phyloP scores from a whole-genome alignment of 805 yeast genomes.

The Suhomyces sp. region DNA sequence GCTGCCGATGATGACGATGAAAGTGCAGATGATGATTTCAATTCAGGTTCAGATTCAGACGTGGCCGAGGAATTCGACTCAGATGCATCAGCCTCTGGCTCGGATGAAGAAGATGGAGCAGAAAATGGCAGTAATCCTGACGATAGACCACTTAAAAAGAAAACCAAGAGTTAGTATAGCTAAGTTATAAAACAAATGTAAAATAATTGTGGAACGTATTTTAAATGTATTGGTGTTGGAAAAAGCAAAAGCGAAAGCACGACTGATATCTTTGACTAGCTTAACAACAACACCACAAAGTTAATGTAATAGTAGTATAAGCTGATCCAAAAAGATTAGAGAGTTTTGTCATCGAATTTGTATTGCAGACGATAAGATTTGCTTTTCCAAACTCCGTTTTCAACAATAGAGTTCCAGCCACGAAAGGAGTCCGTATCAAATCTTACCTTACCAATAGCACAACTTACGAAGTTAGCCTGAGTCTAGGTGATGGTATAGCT shows the following conservation, averaged over 20 bases:
- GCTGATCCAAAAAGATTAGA: not conserved
- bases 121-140: conserved; percentile 23
- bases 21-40: conserved; percentile 84
- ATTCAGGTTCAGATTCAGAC: conserved; percentile 59
- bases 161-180: conserved; percentile 13
- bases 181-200: not conserved
- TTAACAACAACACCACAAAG: not conserved
- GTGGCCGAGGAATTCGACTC: conserved; percentile 84
- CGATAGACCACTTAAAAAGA: conserved; percentile 15
- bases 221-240: not conserved
- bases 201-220: not conserved
- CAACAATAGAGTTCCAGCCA: not conserved
- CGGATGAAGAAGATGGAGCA: conserved; percentile 24
- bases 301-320: not conserved
- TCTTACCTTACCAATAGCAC: not conserved
- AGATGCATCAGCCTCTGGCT: conserved; percentile 44
- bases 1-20: conserved; percentile 75
- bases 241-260: not conserved
- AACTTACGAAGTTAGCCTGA: not conserved
- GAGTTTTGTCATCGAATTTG: not conserved
- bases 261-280: not conserved
- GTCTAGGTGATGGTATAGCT: not conserved
- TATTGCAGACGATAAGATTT: not conserved
- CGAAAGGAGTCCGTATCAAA: not conserved
- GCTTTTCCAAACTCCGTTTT: not conserved